Conservation (phyloP, 768 basidiomycete genomes). For the Polyporus arcularius region DNA sequence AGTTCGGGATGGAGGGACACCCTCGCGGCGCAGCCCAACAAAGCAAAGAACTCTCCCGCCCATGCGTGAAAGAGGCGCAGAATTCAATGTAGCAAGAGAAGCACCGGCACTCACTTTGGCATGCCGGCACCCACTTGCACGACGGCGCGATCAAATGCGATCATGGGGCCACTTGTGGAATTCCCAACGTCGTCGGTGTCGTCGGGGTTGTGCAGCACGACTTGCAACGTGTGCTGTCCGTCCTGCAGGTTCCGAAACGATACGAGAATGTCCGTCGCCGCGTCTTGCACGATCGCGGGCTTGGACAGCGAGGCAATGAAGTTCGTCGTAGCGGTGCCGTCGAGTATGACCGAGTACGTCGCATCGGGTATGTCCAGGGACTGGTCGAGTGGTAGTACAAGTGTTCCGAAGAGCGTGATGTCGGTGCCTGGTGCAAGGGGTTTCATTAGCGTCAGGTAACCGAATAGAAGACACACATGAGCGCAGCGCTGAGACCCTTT, state of each 20-base stretch:
- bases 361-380: slow-evolving; percentile 8
- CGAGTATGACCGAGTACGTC: slow-evolving; percentile 51
- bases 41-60: neutral
- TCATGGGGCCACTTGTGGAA: slow-evolving; percentile 27
- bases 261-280: slow-evolving; percentile 45
- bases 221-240: slow-evolving; percentile 52
- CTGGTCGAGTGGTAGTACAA: slow-evolving; percentile 34
- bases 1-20: neutral
- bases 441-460: neutral
- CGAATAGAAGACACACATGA: neutral
- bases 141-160: slow-evolving; percentile 61
- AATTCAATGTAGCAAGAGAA: neutral
- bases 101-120: slow-evolving; percentile 10
- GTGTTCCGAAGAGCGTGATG: slow-evolving; percentile 59
- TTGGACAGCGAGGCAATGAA: slow-evolving; percentile 27
- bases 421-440: slow-evolving; percentile 52
- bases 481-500: neutral
- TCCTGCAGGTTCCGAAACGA: slow-evolving; percentile 49
- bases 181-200: slow-evolving; percentile 6
- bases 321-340: slow-evolving; percentile 41
- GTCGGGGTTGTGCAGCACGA: slow-evolving; percentile 47
- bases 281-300: slow-evolving; percentile 24
- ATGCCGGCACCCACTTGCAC: slow-evolving; percentile 29
- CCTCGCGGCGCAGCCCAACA: neutral
- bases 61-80: neutral